A percentile compares a stretch with the other conserved stretches of the same genome.
Evolutionary conservation across 495 filamentous ascomycete species (phyloP).

Genomic region (Chaetomium cochliodes): DNA sequence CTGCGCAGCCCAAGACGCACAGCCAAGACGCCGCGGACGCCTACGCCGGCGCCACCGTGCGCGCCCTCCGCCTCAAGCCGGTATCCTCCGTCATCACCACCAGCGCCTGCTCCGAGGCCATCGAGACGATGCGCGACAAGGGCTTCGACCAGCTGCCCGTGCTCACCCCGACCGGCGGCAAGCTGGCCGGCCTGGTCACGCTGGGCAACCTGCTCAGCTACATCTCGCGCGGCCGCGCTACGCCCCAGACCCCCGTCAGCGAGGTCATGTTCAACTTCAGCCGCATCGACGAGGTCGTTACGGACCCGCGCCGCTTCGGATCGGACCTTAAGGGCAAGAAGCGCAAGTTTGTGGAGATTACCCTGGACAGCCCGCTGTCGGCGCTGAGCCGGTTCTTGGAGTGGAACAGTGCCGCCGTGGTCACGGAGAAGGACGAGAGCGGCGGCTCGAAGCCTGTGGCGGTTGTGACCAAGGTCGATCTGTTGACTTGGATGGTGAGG

Average conservation of each 20-base stretch:
- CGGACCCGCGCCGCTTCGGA: constrained; percentile 68
- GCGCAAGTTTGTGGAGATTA: constrained; percentile 89
- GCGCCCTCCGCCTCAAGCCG: constrained; percentile 81
- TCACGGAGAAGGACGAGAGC: constrained; percentile 66
- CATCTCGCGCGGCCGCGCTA: constrained; percentile 77
- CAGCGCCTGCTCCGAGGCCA: constrained; percentile 73
- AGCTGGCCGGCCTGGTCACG: constrained; percentile 86
- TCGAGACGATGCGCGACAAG: constrained; percentile 96
- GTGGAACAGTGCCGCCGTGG: constrained; percentile 94
- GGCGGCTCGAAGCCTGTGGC: constrained; percentile 69
- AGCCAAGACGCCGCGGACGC: constrained; percentile 49
- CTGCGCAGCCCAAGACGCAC: constrained; percentile 27
- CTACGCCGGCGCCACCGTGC: constrained; percentile 71
- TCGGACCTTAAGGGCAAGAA: constrained; percentile 46
- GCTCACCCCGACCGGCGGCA: constrained; percentile 62
- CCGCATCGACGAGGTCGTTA: constrained; percentile 81
- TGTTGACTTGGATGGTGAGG: constrained; percentile 89
- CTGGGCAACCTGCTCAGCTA: constrained; percentile 91
- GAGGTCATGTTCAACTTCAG: constrained; percentile 97
- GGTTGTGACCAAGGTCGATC: constrained; percentile 93
- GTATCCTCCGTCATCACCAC: constrained; percentile 75
- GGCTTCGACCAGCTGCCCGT: constrained; percentile 96
- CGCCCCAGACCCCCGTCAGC: constrained; percentile 65
- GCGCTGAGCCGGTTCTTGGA: constrained; percentile 90
- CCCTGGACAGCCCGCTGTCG: constrained; percentile 78